Percentiles rank a stretch among this genome's conserved stretches.
These are phyloP conservation scores for Spathaspora sp. DNA, from an alignment of 1,139 yeast genomes.

Conservation along the genomic window DNA sequence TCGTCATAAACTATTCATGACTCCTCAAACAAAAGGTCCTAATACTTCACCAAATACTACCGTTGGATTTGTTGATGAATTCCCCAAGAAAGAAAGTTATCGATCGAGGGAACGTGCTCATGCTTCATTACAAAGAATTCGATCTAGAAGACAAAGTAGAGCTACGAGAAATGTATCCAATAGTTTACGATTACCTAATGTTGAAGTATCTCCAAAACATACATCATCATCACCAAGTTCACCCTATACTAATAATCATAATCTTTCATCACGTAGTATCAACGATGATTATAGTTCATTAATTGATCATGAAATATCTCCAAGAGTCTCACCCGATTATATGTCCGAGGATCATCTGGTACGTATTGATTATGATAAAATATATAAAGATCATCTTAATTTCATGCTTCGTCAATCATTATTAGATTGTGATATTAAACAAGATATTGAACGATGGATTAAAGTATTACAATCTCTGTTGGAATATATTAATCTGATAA, in stretches of 20 bases:
- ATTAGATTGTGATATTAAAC: conserved; percentile 49
- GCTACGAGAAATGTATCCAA: conserved; percentile 33
- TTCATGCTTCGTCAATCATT: conserved; percentile 63
- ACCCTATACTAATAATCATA: conserved; percentile 11
- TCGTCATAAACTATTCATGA: background rate
- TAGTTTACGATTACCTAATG: background rate
- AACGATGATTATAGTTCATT: conserved; percentile 6
- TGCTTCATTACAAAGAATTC: conserved; percentile 64
- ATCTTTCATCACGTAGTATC: conserved; percentile 13
- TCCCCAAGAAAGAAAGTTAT: conserved; percentile 29
- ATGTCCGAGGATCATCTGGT: background rate
- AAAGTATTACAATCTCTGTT: conserved; percentile 25
- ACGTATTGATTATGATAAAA: conserved; percentile 11
- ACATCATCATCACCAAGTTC: conserved; percentile 18
- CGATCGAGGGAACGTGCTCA: conserved; percentile 64
- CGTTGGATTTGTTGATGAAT: conserved; percentile 27
- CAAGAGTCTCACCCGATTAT: conserved; percentile 7
- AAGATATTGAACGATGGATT: conserved; percentile 44
- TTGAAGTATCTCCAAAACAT: background rate
- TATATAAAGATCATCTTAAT: conserved; percentile 27
- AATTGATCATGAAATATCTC: conserved; percentile 11
- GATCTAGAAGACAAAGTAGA: conserved; percentile 56
- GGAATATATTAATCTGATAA: conserved; percentile 26
- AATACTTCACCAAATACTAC: conserved; percentile 8
- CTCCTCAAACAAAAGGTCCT: background rate